Evolutionary conservation across 495 filamentous ascomycete species (phyloP).

Genomic region (Diplogelasinospora grovesii): DNA sequence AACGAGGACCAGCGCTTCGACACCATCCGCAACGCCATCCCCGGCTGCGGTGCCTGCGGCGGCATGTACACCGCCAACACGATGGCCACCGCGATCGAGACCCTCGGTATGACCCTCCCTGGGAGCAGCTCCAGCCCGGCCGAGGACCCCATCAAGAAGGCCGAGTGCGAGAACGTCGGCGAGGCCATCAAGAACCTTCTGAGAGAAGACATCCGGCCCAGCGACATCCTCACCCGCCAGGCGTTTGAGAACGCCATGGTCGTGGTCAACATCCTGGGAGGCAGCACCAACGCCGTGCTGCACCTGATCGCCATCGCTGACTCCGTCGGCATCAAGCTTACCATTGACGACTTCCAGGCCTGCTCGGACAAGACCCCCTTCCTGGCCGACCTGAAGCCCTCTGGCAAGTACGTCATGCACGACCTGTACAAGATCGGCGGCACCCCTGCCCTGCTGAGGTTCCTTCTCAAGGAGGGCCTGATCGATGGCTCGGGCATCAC

Average conservation of each 20-base stretch:
- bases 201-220: conserved; percentile 78
- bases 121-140: conserved; percentile 91
- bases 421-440: conserved; percentile 88
- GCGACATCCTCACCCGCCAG: conserved; percentile 83
- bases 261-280: conserved; percentile 88
- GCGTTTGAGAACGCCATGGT: conserved; percentile 98
- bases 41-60: conserved; percentile 88
- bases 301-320: conserved; percentile 96
- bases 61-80: conserved; percentile 99
- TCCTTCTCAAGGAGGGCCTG: conserved; percentile 82
- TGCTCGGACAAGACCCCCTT: conserved; percentile 88
- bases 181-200: conserved; percentile 81
- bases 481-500: conserved; percentile 85
- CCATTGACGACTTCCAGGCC: conserved; percentile 94
- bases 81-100: conserved; percentile 95
- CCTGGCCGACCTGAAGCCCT: conserved; percentile 94
- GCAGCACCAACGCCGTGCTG: conserved; percentile 94
- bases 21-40: conserved; percentile 91
- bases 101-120: conserved; percentile 90
- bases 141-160: conserved; percentile 74
- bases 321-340: conserved; percentile 86
- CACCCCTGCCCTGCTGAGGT: conserved; percentile 83
- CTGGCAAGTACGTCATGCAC: conserved; percentile 93
- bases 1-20: conserved; percentile 85
- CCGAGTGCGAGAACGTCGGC: conserved; percentile 80